Evolutionary conservation across 2,329 filamentous ascomycete species (phyloP), one percentile per base, ranked within the genome.

Genomic region (Penicillium sp.): DNA sequence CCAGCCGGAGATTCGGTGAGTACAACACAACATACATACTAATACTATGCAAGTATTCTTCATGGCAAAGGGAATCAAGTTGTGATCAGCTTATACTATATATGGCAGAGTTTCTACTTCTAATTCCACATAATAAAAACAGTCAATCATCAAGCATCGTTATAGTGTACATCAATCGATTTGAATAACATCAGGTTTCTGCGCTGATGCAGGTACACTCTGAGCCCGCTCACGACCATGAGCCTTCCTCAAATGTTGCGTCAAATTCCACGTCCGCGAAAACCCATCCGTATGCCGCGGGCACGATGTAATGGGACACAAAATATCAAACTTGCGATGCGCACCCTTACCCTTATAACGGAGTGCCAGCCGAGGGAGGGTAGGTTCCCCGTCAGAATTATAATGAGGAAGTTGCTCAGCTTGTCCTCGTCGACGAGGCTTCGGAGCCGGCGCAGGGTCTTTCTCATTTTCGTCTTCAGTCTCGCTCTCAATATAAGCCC

Each of bases 181-280:
- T 24, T 33, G 24, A 42, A 59, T 52, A 18, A 45, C 21, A 8
- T 33, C 18, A 8, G 30, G 27, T 10, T 32, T 42, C 20, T 27
- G 9, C 46, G 46, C 3, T 34, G 46, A 32, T n/a, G n/a, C n/a
- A n/a, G 42, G 44, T 15, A 37, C 39, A 23, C 41, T 47, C 20
- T 26, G 4, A 5, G 55, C 51, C 9, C 34, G 30, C 26, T 49
- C 51, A 17, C 34, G 32, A 13, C 41, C 61, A 56, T 73, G 71
- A 39, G 67, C 59, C 7, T 56, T 65, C 51, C 67, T 66, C 48
- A 73, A 40, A 56, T 73, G 71, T 24, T 67, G 55, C 49, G 71
- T 70, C 18, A 73, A 58, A 54, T 73, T 73, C 70, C 71, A 72
- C 12, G 46, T 61, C 12, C 71, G 64, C 1, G 69, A 66, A 47